phyloP scores from a whole-genome alignment of 108 stramenopile genomes.

The Cylindrotheca closterium region DNA sequence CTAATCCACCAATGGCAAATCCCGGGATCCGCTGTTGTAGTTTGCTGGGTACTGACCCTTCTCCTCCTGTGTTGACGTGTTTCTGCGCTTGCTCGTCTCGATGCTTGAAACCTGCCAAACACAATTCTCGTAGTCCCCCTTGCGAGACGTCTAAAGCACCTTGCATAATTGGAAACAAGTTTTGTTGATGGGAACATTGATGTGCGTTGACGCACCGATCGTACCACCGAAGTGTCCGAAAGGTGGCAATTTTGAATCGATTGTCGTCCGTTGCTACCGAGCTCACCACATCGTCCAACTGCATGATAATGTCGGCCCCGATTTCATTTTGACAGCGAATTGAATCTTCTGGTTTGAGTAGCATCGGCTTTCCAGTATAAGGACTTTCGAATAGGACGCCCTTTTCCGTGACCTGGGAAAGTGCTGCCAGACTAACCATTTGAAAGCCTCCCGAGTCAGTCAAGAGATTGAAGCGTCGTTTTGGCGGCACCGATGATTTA shows the following conservation, averaged over 20 bases:
- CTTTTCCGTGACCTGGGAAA: conserved; percentile 94
- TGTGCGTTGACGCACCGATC: conserved; percentile 95
- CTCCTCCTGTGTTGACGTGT: not conserved
- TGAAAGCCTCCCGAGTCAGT: conserved; percentile 99
- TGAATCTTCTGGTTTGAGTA: conserved; percentile 94
- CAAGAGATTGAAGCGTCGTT: conserved; percentile 54
- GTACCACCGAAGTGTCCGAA: conserved; percentile 93
- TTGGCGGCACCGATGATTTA: not conserved
- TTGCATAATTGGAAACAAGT: conserved; percentile 95
- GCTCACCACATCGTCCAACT: conserved; percentile 94
- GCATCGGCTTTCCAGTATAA: conserved; percentile 51
- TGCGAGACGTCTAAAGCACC: conserved; percentile 90
- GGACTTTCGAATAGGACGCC: conserved; percentile 95
- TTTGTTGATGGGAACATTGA: conserved; percentile 57
- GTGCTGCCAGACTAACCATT: conserved; percentile 93
- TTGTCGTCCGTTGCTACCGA: conserved; percentile 61
- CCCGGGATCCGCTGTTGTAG: conserved; percentile 66
- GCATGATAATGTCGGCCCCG: conserved; percentile 98
- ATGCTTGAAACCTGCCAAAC: conserved; percentile 86
- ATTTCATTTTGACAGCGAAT: conserved; percentile 93
- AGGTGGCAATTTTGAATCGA: conserved; percentile 87
- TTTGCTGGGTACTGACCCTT: not conserved
- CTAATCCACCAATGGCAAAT: conserved; percentile 97
- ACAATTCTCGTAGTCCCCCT: conserved; percentile 92
- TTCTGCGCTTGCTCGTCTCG: conserved; percentile 43